phyloP scores from a whole-genome alignment of 1,139 yeast species.

The Magnusiomyces sp. region DNA sequence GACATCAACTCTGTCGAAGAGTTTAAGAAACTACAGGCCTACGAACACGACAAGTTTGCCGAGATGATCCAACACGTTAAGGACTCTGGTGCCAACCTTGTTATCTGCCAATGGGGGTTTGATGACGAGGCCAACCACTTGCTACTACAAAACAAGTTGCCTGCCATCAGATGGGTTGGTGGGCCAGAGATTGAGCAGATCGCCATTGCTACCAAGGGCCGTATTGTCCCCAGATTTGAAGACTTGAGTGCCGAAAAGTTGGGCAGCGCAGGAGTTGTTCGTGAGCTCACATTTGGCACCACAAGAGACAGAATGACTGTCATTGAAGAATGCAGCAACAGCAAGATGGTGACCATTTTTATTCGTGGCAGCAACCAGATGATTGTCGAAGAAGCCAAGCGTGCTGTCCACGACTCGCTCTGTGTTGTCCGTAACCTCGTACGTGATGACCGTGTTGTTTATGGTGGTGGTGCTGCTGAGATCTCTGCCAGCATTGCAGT shows the following conservation, averaged over 20 bases:
- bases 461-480: slow-evolving; percentile 99
- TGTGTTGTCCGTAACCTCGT: slow-evolving; percentile 96
- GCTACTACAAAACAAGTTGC: slow-evolving; percentile 74
- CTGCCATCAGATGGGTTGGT: slow-evolving; percentile 99
- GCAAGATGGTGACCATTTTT: slow-evolving; percentile 88
- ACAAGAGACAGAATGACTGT: slow-evolving; percentile 94
- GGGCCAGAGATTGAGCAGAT: slow-evolving; percentile 93
- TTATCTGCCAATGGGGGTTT: slow-evolving; percentile 99
- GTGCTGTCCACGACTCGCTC: slow-evolving; percentile 93
- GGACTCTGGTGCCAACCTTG: slow-evolving; percentile 88
- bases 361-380: slow-evolving; percentile 93
- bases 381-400: slow-evolving; percentile 94
- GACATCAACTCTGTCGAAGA: slow-evolving; percentile 91
- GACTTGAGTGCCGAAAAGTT: slow-evolving; percentile 75
- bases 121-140: slow-evolving; percentile 98
- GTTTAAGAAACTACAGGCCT: slow-evolving; percentile 78
- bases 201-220: slow-evolving; percentile 95
- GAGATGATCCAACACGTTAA: slow-evolving; percentile 88
- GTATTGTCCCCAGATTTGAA: slow-evolving; percentile 95
- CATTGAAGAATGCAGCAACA: slow-evolving; percentile 80
- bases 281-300: slow-evolving; percentile 91
- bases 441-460: slow-evolving; percentile 85
- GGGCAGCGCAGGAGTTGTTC: slow-evolving; percentile 78
- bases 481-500: slow-evolving; percentile 88
- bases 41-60: slow-evolving; percentile 83